Evolutionary conservation across 148 eudicot species (phyloP), one percentile per base, ranked within the genome.

Genomic region (Rhododendron mucronatum): DNA sequence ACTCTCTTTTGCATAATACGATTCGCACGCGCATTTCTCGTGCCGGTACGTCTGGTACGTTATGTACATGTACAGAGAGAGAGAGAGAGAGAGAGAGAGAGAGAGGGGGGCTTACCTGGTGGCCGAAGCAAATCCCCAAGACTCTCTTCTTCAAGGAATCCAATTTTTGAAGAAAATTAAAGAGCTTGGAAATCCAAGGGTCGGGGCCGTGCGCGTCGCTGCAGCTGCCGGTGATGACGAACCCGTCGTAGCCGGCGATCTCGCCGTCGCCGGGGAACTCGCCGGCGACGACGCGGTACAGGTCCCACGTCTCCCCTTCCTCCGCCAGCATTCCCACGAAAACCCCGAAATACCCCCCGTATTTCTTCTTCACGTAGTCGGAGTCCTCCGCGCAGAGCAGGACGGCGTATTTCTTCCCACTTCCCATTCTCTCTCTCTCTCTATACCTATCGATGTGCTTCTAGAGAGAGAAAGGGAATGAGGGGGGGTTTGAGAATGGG

Each of bases 41-140:
- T 51, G 55, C 55, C 55, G 13, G 55, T 13, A 10, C 53, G 18
- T 15, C 18, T 53, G 4, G 59, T 41, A 5, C 20, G 3, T 51
- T 53, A 53, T 14, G 57, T 14, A 53, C 57, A 13, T 15, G 57
- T 53, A 53, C 5, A 59, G 9, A 20, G 65, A n/a, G 73, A 9
- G 21, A 1, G 26, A 33, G 16, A 4, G 1, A 15, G 44, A 33
- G 82, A 30, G 30, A 30, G 30, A 30, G 30, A n/a, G 71, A 8
- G 21, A 2, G 26, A 30, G 15, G 82, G 7, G 0, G 21, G 2
- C 45, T 10, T 88, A 95, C 99, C 98, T 97, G 99, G 83, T 97
- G 99, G 21, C 99, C 99, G 84, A 97, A 97, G 91, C 99, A 97
- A 86, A 97, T 91, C 30, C 99, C 99, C 35, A 97, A 95, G 18